Evolutionary conservation across 345 rosid genomes (phyloP), one percentile per base, ranked within the genome.

Genomic region (Hypericum perforatum): DNA sequence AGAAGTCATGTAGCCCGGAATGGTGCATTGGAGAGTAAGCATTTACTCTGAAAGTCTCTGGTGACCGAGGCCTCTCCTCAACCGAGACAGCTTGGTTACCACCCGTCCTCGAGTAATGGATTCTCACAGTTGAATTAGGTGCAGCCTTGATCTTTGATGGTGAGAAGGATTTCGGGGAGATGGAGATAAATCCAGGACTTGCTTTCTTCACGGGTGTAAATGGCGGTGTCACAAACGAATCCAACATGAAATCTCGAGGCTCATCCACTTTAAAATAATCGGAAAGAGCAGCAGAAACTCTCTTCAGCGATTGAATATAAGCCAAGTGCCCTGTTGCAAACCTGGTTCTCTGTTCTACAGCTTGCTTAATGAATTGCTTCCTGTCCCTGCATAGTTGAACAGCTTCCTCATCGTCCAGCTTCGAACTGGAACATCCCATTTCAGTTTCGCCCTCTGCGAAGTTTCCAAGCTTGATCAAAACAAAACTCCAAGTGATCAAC

Each of bases 391-490:
- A 92, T 49, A 92, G 88, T 77, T 77, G 85, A 73, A 92, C 94
- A n/a, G 84, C 89, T 61, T 92, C 98, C 61, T 85, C 91, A 55
- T 92, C 87, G 11, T 92, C 95, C 51, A 88, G 64, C 69, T 77
- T 92, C 0, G 95, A 88, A 55, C 78, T 79, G 38, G 97, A 85
- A 77, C 98, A 92, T 76, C 98, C 97, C 98, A 92, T 88, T 49
- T 74, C 70, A 22, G 32, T 22, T 22, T 63, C 59, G 7, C 55
- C 53, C 32, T 22, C 32, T 4, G 4, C 32, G 32, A 22, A 22
- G 32, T 22, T 22, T 22, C 32, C 32, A 22, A 22, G 32, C 32
- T 22, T 22, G 32, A 22, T 22, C 32, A 22, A 22, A 22, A 22
- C 2, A 1, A 22, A 22, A 22, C 32, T 1, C 32, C 32, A 22